Percentiles rank a stretch among this genome's conserved stretches.
phyloP scores from a whole-genome alignment of 2,329 filamentous ascomycete genomes.

The Fusarium musae region DNA sequence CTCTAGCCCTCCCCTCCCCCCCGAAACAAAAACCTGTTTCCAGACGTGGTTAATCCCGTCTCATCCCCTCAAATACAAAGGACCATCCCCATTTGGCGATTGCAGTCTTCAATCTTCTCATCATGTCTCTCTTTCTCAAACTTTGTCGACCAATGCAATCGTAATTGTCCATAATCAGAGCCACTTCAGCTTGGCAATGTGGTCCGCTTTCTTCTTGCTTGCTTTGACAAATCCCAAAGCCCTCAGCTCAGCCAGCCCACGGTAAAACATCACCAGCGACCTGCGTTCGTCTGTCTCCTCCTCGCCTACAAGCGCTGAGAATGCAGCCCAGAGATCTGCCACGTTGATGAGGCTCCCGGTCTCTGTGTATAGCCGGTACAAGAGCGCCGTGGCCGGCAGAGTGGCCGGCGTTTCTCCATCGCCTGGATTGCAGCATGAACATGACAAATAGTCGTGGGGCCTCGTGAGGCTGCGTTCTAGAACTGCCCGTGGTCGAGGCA shows the following conservation, averaged over 20 bases:
- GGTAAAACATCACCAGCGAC: slow-evolving; percentile 82
- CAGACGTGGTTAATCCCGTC: slow-evolving; percentile 3
- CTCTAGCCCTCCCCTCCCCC: not conserved
- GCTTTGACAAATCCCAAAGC: slow-evolving; percentile 87
- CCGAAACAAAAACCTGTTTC: not conserved
- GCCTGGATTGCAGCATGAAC: slow-evolving; percentile 70
- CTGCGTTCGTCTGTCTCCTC: slow-evolving; percentile 60
- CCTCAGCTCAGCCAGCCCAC: slow-evolving; percentile 84
- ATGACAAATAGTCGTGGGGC: slow-evolving; percentile 82
- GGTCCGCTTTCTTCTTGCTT: slow-evolving; percentile 91
- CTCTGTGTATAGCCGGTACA: slow-evolving; percentile 84
- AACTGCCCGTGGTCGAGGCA: slow-evolving; percentile 75
- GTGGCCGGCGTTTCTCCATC: slow-evolving; percentile 65
- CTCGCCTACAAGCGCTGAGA: slow-evolving; percentile 69
- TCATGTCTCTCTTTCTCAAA: slow-evolving; percentile 28
- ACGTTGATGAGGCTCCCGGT: slow-evolving; percentile 81
- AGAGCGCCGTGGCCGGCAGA: slow-evolving; percentile 75
- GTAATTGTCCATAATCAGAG: slow-evolving; percentile 54
- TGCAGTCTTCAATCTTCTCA: slow-evolving; percentile 5
- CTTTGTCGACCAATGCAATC: slow-evolving; percentile 13
- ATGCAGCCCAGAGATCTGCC: slow-evolving; percentile 83
- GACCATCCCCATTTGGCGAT: not conserved
- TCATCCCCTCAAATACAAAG: slow-evolving; percentile 22
- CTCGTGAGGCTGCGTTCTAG: slow-evolving; percentile 77
- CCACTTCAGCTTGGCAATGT: slow-evolving; percentile 90